Conservation (phyloP, 2,329 filamentous ascomycete genomes). For the Alternaria brassicae region DNA sequence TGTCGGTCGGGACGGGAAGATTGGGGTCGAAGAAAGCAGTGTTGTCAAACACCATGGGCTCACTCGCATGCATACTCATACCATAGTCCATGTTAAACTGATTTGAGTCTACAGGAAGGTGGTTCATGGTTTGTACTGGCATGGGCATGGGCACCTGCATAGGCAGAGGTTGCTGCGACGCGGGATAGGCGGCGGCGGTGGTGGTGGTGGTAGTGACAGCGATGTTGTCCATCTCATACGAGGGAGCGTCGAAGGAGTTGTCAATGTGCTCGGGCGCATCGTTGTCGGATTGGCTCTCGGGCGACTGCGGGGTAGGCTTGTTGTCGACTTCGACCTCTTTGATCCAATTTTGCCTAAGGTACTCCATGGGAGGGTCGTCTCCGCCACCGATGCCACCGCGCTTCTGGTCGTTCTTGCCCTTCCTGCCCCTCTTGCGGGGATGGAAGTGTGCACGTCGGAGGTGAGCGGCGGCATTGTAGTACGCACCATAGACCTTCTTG, state of each 20-base stretch:
- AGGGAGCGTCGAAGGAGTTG: slow-evolving; percentile 15
- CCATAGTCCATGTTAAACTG: slow-evolving; percentile 29
- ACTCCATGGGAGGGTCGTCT: slow-evolving; percentile 67
- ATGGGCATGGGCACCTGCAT: slow-evolving; percentile 7
- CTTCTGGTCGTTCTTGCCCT: slow-evolving; percentile 65
- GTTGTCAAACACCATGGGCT: slow-evolving; percentile 28
- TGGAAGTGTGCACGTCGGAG: slow-evolving; percentile 88
- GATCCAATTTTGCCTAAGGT: slow-evolving; percentile 66
- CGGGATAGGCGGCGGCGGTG: slow-evolving; percentile 9
- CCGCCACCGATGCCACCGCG: slow-evolving; percentile 68
- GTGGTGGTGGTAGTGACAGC: not conserved
- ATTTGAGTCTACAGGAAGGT: slow-evolving; percentile 22
- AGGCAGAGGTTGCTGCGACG: slow-evolving; percentile 19
- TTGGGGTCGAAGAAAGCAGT: slow-evolving; percentile 30
- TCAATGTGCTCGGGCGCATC: slow-evolving; percentile 19
- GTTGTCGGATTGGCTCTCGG: slow-evolving; percentile 35
- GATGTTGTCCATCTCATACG: slow-evolving; percentile 15
- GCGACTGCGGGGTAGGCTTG: slow-evolving; percentile 24
- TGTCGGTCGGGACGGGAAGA: slow-evolving; percentile 15
- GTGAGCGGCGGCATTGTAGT: slow-evolving; percentile 95
- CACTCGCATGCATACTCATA: slow-evolving; percentile 30
- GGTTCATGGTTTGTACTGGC: slow-evolving; percentile 14
- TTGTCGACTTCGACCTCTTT: slow-evolving; percentile 60
- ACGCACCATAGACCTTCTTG: slow-evolving; percentile 82
- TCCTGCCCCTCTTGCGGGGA: slow-evolving; percentile 65